A percentile compares a stretch with the other conserved stretches of the same genome.
phyloP scores from a whole-genome alignment of 768 basidiomycete genomes.

The Boletus barrowsii region DNA sequence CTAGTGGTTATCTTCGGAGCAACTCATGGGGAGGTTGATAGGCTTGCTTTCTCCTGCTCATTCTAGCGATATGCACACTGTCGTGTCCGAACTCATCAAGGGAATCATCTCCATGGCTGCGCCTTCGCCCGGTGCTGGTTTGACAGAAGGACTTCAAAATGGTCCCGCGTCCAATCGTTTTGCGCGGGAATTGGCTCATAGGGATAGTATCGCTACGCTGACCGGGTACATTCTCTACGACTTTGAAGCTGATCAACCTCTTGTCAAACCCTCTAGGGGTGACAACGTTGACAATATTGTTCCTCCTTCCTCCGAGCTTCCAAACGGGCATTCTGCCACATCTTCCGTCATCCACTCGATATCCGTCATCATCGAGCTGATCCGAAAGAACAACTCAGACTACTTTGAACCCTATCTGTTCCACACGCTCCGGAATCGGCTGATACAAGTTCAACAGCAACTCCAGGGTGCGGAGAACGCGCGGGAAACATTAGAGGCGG shows the following conservation, averaged over 20 bases:
- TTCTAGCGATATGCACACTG: constrained; percentile 72
- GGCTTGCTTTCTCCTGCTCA: constrained; percentile 78
- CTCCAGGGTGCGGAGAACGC: constrained; percentile 53
- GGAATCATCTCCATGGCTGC: constrained; percentile 93
- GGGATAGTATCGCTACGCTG: constrained; percentile 66
- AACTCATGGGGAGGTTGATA: constrained; percentile 77
- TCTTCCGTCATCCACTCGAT: constrained; percentile 87
- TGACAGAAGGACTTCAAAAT: constrained; percentile 66
- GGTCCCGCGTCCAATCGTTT: constrained; percentile 82
- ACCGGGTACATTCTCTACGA: constrained; percentile 75
- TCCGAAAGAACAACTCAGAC: constrained; percentile 97
- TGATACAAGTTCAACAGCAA: constrained; percentile 84
- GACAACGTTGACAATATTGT: constrained; percentile 11
- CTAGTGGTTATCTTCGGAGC: constrained; percentile 86
- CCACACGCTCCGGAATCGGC: constrained; percentile 85
- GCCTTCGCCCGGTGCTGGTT: constrained; percentile 73
- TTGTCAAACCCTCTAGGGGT: constrained; percentile 16
- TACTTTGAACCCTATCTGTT: constrained; percentile 98
- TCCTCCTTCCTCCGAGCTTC: constrained; percentile 16
- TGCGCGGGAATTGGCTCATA: constrained; percentile 80
- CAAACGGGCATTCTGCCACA: constrained; percentile 49
- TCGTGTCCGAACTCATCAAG: constrained; percentile 89
- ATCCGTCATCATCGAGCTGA: constrained; percentile 87
- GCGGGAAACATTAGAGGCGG: constrained; percentile 62
- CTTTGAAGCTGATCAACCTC: constrained; percentile 34